These are phyloP conservation scores for Saccharomycopsis javanensis DNA, from an alignment of 805 yeast genomes.

Conservation along the genomic window DNA sequence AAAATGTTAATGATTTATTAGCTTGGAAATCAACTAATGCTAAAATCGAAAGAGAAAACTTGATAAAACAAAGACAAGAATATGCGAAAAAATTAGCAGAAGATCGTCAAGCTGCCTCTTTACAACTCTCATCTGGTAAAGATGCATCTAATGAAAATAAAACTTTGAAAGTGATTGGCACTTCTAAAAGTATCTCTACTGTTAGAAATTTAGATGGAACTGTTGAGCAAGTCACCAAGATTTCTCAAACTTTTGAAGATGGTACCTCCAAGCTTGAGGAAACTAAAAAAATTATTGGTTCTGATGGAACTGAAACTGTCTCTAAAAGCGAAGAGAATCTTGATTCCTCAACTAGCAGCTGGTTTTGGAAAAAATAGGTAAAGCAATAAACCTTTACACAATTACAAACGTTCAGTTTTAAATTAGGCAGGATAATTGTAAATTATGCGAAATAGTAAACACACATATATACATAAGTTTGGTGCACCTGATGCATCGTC, in stretches of 20 bases:
- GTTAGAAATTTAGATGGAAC: constrained; percentile 35
- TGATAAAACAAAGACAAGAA: constrained; percentile 6
- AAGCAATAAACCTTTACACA: too few species aligned
- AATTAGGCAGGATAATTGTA: too few species aligned
- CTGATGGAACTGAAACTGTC: constrained; percentile 29
- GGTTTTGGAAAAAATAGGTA: constrained; percentile 18
- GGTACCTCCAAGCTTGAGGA: constrained; percentile 34
- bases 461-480: too few species aligned
- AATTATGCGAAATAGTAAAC: too few species aligned
- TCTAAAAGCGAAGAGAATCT: constrained; percentile 22
- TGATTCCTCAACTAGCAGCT: constrained; percentile 7
- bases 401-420: too few species aligned
- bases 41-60: constrained; percentile 31
- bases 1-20: constrained; percentile 52
- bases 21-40: constrained; percentile 57
- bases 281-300: constrained; percentile 30
- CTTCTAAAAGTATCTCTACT: constrained; percentile 29
- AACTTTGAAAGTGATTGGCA: constrained; percentile 28
- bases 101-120: background rate
- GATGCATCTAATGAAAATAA: background rate
- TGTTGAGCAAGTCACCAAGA: constrained; percentile 31
- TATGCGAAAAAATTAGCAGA: constrained; percentile 3
- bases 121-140: background rate
- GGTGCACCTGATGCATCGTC: too few species aligned
- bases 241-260: constrained; percentile 32